A percentile compares a stretch with the other conserved stretches of the same genome.
phyloP scores from a whole-genome alignment of 1,284 basidiomycete species.

The Ustilago nuda region DNA sequence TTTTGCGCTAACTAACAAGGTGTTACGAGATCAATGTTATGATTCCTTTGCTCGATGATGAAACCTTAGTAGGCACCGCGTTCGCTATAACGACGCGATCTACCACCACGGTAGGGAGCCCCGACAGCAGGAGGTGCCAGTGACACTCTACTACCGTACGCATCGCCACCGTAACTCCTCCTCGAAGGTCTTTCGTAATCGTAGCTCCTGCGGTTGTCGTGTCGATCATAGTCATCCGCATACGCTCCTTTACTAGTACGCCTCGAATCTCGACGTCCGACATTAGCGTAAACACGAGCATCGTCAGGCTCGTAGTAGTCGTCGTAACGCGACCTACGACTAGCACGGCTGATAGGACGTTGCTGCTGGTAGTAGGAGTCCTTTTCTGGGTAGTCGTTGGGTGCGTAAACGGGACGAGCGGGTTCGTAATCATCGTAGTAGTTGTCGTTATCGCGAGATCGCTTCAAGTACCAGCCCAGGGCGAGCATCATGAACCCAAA shows the following conservation, averaged over 20 bases:
- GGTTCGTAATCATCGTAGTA: constrained; percentile 54
- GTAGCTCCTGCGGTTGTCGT: constrained; percentile 43
- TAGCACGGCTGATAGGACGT: constrained; percentile 42
- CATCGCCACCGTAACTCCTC: constrained; percentile 37
- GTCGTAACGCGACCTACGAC: constrained; percentile 47
- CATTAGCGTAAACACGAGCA: constrained; percentile 45
- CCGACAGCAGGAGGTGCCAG: constrained; percentile 24
- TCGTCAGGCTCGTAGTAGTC: constrained; percentile 51
- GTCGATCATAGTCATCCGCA: constrained; percentile 28
- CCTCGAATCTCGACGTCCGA: constrained; percentile 36
- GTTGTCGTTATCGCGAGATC: constrained; percentile 36
- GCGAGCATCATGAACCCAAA: constrained; percentile 56
- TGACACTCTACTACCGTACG: constrained; percentile 37
- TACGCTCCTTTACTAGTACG: constrained; percentile 17
- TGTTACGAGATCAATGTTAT: not conserved
- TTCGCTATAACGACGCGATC: constrained; percentile 51
- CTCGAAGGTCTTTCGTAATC: constrained; percentile 31
- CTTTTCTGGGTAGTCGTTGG: constrained; percentile 29
- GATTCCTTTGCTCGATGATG: not conserved
- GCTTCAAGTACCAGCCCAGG: constrained; percentile 50
- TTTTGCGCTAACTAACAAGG: not conserved
- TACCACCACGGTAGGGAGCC: constrained; percentile 45
- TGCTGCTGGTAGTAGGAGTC: constrained; percentile 35
- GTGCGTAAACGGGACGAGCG: constrained; percentile 37
- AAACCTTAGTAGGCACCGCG: constrained; percentile 42